Evolutionary conservation across 768 basidiomycete species (phyloP), one percentile per base, ranked within the genome.

Genomic region (Phlebiopsis gigantea): DNA sequence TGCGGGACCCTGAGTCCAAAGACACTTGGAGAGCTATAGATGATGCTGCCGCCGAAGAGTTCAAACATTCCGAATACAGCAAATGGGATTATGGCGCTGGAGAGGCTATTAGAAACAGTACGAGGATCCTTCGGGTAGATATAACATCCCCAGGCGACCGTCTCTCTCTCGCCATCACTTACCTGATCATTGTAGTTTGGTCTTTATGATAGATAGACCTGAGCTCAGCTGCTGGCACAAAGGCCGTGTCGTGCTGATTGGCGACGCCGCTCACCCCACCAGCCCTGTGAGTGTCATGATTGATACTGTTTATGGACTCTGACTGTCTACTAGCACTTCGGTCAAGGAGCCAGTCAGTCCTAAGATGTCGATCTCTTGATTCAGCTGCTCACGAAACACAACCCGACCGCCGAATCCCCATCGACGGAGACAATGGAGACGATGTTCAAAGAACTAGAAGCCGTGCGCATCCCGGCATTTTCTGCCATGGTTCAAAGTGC

Each of bases 221-320:
- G 72, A 74, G 44, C 61, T 77, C 22, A 57, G 64, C 28, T 62
- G 66, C 2, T 77, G 77, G 77, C 71, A 76, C 61, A 68, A 69
- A 39, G 73, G 72, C n/a, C 69, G 77, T 10, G 71, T 77, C 9
- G 67, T 75, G 6, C 68, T 79, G 29, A 65, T 77, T 8, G 77
- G 77, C 9, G 77, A 77, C 61, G 76, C 75, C 9, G 77, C 77
- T 4, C 76, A 78, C 60, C 76, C 75, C 3, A 77, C 77, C 3
- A 75, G 72, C 58, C 75, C 77, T 1, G 75, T 77, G 57, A 15
- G 46, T 26, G 2, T 4, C 19, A 25, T 22, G 9, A 22, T 45
- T 2, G 9, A 5, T 15, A 24, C 21, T 26, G 9, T 15, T 6
- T 25, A 15, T 1, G 6, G 3, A 26, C 24, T 2, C 5, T 15